Conservation (phyloP, 495 filamentous ascomycete species). For the Trichocladium uniseriatum region DNA sequence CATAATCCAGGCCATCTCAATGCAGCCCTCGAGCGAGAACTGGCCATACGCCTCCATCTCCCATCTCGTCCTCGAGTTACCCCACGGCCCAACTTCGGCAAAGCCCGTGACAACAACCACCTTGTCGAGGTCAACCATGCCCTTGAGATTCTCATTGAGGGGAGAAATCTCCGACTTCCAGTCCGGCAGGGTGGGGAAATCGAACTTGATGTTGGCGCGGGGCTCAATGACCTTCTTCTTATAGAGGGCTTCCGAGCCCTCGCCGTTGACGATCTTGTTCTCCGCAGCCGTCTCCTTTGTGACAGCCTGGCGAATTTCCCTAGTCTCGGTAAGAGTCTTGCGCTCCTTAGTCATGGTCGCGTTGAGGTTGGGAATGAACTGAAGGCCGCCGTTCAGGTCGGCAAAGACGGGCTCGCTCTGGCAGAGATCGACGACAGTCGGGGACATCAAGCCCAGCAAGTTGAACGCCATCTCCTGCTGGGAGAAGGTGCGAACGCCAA, state of each 20-base stretch:
- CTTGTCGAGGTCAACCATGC: constrained; percentile 97
- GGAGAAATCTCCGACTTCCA: constrained; percentile 88
- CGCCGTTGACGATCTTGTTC: constrained; percentile 95
- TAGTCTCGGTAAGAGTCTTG: constrained; percentile 86
- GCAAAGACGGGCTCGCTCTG: constrained; percentile 93
- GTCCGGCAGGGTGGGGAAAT: constrained; percentile 81
- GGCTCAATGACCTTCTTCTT: constrained; percentile 88
- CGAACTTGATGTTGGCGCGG: constrained; percentile 93
- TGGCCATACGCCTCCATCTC: constrained; percentile 97
- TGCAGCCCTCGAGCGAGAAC: constrained; percentile 95
- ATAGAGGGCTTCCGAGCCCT: constrained; percentile 83
- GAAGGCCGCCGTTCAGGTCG: constrained; percentile 93
- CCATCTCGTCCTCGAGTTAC: constrained; percentile 95
- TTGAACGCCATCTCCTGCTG: constrained; percentile 99
- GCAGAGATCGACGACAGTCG: constrained; percentile 88
- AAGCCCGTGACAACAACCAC: constrained; percentile 97
- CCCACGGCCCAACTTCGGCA: constrained; percentile 93
- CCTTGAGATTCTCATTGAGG: constrained; percentile 76
- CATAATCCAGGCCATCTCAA: constrained; percentile 99
- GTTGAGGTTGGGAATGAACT: constrained; percentile 97
- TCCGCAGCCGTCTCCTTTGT: constrained; percentile 94
- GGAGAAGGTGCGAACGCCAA: constrained; percentile 95
- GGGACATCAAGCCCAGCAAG: constrained; percentile 90
- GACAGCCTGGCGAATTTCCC: constrained; percentile 85
- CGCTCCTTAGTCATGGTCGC: constrained; percentile 81